Conservation (phyloP, 192 early-diverging fungal genomes). For the Spizellomyces sp. region DNA sequence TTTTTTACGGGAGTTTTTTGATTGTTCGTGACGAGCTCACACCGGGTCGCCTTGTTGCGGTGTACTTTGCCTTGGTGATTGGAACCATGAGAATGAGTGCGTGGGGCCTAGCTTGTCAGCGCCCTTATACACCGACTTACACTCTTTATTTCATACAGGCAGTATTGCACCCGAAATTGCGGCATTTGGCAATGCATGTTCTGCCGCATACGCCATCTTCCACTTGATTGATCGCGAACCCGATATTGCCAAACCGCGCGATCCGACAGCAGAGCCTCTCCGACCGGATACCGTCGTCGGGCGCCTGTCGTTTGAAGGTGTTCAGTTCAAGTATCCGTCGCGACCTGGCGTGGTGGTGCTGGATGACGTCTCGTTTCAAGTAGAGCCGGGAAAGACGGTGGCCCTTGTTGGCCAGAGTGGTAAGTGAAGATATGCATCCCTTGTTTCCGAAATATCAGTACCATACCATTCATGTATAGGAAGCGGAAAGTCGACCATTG, state of each 20-base stretch:
- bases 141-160: constrained; percentile 56
- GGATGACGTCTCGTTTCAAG: constrained; percentile 36
- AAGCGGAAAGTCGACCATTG: constrained; percentile 82
- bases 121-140: constrained; percentile 68
- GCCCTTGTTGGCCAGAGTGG: constrained; percentile 82
- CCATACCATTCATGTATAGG: constrained; percentile 47
- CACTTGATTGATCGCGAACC: constrained; percentile 69
- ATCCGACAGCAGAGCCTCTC: constrained; percentile 56
- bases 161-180: constrained; percentile 69
- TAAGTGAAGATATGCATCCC: background rate
- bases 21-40: constrained; percentile 42
- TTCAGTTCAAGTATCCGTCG: constrained; percentile 70
- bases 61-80: constrained; percentile 81
- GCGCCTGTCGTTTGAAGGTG: constrained; percentile 46
- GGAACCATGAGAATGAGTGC: constrained; percentile 48
- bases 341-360: constrained; percentile 54
- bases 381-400: constrained; percentile 79
- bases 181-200: constrained; percentile 72
- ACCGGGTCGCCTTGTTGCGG: constrained; percentile 63
- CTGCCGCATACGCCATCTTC: constrained; percentile 74
- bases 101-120: constrained; percentile 31
- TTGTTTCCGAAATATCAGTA: background rate
- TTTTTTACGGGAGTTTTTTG: constrained; percentile 49
- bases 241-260: constrained; percentile 57
- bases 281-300: constrained; percentile 13